Evolutionary conservation across 306 rosid genomes (phyloP), one percentile per base, ranked within the genome.

Genomic region (Oemleria cerasiformis): DNA sequence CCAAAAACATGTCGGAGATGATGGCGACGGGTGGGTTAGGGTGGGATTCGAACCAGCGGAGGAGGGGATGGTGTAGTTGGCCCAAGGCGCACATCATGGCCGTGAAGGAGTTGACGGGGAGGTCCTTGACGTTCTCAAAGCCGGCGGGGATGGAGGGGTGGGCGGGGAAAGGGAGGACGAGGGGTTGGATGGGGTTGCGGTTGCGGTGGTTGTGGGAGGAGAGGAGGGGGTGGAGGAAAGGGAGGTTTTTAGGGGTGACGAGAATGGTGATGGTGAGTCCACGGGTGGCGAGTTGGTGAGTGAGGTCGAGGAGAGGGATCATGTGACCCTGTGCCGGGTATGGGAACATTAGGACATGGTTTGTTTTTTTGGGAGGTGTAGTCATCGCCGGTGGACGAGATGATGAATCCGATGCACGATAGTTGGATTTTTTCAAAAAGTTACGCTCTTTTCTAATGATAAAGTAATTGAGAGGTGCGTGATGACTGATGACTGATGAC

Each of bases 1-100:
- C 87, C 38, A 74, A 75, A 67, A 88, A 86, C 78, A 82, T 78
- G 75, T 86, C 89, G 48, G 87, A 86, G 65, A 88, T 73, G 9
- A 86, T 88, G 53, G 25, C 78, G 3, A 17, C 7, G 2, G 85
- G 79, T 2, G 85, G 82, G 1, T 81, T 67, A 2, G 72, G 68
- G 67, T 82, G 82, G 82, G 82, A 65, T 5, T 15, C 5, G 71
- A 78, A 82, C 83, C 80, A 82, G 4, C 61, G 68, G 44, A 12
- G 16, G 0, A 82, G 47, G 0, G 83, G 83, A 25, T n/a, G 0
- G 51, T 74, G 72, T 61, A 88, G 90, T 0, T 67, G 47, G 23
- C 79, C 57, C 13, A 86, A 6, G 21, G 79, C 73, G 2, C 66
- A 57, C 20, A 84, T 81, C 70, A 88, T 23, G 73, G 74, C 7